Evolutionary conservation across 1,139 yeast genomes (phyloP), one percentile per base, ranked within the genome.

Genomic region (Pichia inconspicua): DNA sequence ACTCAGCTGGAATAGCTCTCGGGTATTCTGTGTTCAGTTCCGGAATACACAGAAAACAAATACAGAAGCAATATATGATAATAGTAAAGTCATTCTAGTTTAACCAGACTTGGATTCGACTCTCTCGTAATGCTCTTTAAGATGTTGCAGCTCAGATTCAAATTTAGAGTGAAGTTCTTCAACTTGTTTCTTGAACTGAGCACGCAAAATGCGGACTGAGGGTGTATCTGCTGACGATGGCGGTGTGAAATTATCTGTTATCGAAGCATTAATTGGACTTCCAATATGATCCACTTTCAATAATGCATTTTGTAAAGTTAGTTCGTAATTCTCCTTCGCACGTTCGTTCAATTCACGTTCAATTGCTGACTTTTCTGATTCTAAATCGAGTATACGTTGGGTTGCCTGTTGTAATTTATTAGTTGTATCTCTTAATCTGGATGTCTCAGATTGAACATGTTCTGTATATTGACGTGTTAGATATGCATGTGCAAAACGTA

Each of bases 161-260:
- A 82, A 82, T 52, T 75, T 78, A 42, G 72, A 76, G 53, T 81
- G 84, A 53, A 85, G 73, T 43, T 80, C 84, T 48, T 72, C 69
- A 1, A 84, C 82, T 40, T 84, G 74, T 58, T 78, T 79, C 59
- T 80, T 80, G 68, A 85, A 85, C 64, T 85, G 90, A 56, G 80
- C 76, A 49, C 89, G 72, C 56, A 85, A 67, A 2, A 82, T 78
- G 5, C 51, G 46, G 2, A 50, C 53, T 5, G 47, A 40, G 5
- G 35, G 34, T 19, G 45, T 44, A 27, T 40, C 52, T 14, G 58
- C 48, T 4, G 55, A 47, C 4, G 59, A 53, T 17, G 46, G 31
- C 30, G 44, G 7, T 11, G 36, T 12, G 15, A 22, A 7, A 10
- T n/a, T 15, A 19, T 32, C 25, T 9, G 28, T 7, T 5, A n/a